These are phyloP conservation scores for Isabelozyma heimii DNA, from an alignment of 805 yeast genomes.

Conservation along the genomic window DNA sequence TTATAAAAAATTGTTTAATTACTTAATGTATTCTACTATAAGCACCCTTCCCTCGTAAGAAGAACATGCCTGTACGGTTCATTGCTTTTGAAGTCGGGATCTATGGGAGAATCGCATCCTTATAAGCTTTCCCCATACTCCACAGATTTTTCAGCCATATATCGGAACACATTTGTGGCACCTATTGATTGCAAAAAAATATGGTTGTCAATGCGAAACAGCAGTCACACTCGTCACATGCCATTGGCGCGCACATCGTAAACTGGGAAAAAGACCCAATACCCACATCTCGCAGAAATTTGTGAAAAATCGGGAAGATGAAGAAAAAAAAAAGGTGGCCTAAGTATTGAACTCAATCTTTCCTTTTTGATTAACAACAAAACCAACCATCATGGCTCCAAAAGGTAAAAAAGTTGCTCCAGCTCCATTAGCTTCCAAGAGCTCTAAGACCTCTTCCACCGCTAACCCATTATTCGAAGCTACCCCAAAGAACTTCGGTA, in stretches of 20 bases:
- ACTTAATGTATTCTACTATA: background rate
- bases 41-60: background rate
- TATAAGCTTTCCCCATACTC: too few relatives aligned
- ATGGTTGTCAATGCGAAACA: background rate
- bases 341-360: background rate
- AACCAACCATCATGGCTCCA: slow-evolving; percentile 30
- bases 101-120: too few relatives aligned
- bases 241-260: background rate
- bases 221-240: slow-evolving; percentile 1
- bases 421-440: slow-evolving; percentile 43
- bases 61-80: background rate
- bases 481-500: slow-evolving; percentile 90
- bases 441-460: slow-evolving; percentile 23
- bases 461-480: slow-evolving; percentile 47
- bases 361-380: background rate
- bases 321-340: background rate
- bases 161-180: background rate
- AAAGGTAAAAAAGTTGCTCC: slow-evolving; percentile 47
- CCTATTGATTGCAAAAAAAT: background rate
- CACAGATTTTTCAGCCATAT: background rate
- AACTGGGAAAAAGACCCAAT: background rate
- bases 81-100: too few relatives aligned
- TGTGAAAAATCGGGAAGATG: background rate
- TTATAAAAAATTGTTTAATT: background rate
- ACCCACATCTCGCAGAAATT: background rate